phyloP scores from a whole-genome alignment of 108 stramenopile genomes.

The Cyclotella choctawhatcheeana region DNA sequence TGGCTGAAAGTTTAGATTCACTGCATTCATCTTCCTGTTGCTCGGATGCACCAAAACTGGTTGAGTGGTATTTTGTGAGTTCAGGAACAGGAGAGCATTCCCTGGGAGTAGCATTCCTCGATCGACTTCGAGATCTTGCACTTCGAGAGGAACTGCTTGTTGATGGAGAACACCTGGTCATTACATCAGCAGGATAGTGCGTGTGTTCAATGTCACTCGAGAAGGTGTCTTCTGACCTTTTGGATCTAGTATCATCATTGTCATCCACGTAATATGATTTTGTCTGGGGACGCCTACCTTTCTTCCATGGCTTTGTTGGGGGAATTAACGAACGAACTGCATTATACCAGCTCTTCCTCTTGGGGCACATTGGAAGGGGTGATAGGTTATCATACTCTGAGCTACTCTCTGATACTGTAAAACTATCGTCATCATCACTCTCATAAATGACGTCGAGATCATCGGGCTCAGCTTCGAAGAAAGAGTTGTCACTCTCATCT shows the following conservation, averaged over 20 bases:
- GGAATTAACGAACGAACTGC: background rate
- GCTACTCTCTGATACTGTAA: no score
- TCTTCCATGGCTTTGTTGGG: background rate
- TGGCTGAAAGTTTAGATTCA: background rate
- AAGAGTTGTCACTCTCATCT: background rate
- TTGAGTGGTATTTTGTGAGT: background rate
- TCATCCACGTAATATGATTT: background rate
- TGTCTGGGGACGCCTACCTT: background rate
- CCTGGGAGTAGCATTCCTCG: no score
- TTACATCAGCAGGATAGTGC: conserved; percentile 8
- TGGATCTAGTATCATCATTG: background rate
- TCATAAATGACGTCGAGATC: conserved; percentile 14
- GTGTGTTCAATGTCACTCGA: conserved; percentile 15
- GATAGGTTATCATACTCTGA: no score
- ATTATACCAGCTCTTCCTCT: background rate
- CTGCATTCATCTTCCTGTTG: background rate
- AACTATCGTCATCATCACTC: background rate
- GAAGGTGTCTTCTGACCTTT: background rate
- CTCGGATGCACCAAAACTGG: background rate
- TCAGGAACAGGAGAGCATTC: no score
- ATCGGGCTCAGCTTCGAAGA: background rate
- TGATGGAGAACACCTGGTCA: background rate
- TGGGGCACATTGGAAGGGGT: background rate
- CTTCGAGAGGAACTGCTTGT: background rate
- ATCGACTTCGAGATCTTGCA: background rate